Evolutionary conservation across 768 basidiomycete species (phyloP).

Genomic region (Tricholoma matsutake): DNA sequence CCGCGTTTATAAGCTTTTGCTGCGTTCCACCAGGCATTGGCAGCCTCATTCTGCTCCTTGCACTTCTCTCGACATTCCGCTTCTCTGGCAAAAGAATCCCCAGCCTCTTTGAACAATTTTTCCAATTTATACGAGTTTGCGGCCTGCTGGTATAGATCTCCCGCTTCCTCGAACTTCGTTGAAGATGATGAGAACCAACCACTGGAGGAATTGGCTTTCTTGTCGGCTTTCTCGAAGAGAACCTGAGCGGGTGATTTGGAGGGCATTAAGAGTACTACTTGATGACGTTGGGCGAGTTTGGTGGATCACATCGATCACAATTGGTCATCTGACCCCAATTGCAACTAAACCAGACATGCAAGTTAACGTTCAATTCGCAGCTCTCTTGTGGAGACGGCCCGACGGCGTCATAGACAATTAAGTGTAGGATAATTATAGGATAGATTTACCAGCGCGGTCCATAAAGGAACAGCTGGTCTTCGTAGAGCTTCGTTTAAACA

Average conservation of each 20-base stretch:
- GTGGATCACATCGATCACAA: too few species aligned
- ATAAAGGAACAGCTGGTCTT: too few species aligned
- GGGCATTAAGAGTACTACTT: conserved; percentile 41
- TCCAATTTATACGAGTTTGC: conserved; percentile 93
- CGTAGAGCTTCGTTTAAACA: too few species aligned
- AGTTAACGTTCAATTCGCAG: too few species aligned
- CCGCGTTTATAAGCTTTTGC: conserved; percentile 94
- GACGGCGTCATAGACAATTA: too few species aligned
- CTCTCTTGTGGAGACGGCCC: too few species aligned
- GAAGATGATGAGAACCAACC: conserved; percentile 88
- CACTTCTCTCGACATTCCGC: conserved; percentile 91
- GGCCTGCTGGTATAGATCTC: conserved; percentile 92
- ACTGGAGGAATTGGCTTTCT: conserved; percentile 79
- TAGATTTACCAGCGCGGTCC: too few species aligned
- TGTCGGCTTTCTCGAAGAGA: conserved; percentile 85
- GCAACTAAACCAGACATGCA: too few species aligned
- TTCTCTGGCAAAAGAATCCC: conserved; percentile 89
- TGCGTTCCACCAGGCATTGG: conserved; percentile 98
- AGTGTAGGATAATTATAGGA: too few species aligned
- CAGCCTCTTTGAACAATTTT: conserved; percentile 87
- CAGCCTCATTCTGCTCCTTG: conserved; percentile 90
- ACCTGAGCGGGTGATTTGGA: conserved; percentile 75
- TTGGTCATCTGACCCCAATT: too few species aligned
- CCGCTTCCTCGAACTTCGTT: conserved; percentile 91
- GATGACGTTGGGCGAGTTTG: too few species aligned